Base-by-base conservation (phyloP, 2,329 filamentous ascomycete genomes). In the Diaporthe sp. region DNA sequence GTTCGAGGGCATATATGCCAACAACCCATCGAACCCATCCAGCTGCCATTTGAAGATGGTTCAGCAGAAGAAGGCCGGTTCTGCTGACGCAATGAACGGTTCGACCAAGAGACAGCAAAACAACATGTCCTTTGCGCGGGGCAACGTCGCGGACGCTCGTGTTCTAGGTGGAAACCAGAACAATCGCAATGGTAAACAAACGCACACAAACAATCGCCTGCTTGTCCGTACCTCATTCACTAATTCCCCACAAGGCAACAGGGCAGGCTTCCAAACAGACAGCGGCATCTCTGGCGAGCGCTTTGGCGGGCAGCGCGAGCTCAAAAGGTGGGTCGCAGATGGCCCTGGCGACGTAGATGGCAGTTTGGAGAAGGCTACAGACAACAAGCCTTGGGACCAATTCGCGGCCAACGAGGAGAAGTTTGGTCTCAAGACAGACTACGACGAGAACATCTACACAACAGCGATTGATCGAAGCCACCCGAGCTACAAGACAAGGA, bases 401-500 rank as follows among this genome's bases (percentile, higher is more conserved):
- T 99, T 99, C 81, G 94, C 94, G 75, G 93, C 91, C 77, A 98
- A 98, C 81, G 94, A 97, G 84, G 90, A 92, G 74, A 91, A 95
- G 42, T 98, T 98, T 81, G 97, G 97, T 49, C 86, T 97, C 53
- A 95, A 92, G 84, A 97, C 94, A 71, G 95, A 95, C 80, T 99
- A 98, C 82, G 92, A 98, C 81, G 97, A 98, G 85, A 95, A 94
- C 79, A 92, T 97, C 58, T 99, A 99, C 86, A 99, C 97, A 1
- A 99, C 97, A 13, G 87, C 91, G 55, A 97, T 99, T 81, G 92
- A 99, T 84, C 95, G 92, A 81, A 94, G 85, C 77, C 92, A 98
- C 79, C 96, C 97, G 1, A 89, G 93, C 72, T 98, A 97, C 84
- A 92, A 91, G 78, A 92, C 95, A 83, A 91, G 93, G 78, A 89